Percentiles rank a stretch among this genome's conserved stretches.
These are phyloP conservation scores for Fusarium sp. DNA, from an alignment of 2,329 filamentous ascomycete species.

Conservation along the genomic window DNA sequence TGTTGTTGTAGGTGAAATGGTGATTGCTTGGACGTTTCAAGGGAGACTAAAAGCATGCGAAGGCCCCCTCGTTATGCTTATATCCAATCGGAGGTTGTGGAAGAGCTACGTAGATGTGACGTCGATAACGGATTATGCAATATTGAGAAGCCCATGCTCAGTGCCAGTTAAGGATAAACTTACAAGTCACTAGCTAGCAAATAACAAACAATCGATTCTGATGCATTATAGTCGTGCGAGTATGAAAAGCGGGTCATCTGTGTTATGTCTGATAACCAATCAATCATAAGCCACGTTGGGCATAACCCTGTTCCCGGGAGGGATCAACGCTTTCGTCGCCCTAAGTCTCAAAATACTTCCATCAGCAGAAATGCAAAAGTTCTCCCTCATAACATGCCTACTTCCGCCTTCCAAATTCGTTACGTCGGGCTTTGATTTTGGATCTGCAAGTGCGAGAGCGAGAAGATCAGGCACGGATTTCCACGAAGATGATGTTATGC, in stretches of 20 bases:
- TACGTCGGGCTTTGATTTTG: rapidly evolving
- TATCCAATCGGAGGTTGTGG: not conserved
- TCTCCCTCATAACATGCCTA: conserved; percentile 3
- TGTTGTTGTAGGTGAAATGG: not conserved
- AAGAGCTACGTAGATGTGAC: not conserved
- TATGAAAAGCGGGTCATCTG: no score
- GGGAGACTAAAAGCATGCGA: no score
- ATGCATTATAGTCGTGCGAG: no score
- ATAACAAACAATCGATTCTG: no score
- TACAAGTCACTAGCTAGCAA: no score
- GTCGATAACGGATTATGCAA: not conserved
- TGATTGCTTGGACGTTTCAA: no score
- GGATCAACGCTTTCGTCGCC: not conserved
- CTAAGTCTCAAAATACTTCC: not conserved
- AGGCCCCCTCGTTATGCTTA: not conserved
- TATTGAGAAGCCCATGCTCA: not conserved
- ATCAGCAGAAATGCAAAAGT: conserved; percentile 8
- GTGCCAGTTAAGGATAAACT: no score
- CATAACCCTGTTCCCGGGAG: conserved; percentile 1
- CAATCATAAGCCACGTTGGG: conserved; percentile 10
- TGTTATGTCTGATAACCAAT: not conserved
- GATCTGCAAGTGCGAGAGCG: conserved; percentile 9
- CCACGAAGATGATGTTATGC: conserved; percentile 21
- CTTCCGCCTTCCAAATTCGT: rapidly evolving
- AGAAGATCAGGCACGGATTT: conserved; percentile 20